Evolutionary conservation across 1,139 yeast species (phyloP).

Genomic region (Scheffersomyces stambukii): DNA sequence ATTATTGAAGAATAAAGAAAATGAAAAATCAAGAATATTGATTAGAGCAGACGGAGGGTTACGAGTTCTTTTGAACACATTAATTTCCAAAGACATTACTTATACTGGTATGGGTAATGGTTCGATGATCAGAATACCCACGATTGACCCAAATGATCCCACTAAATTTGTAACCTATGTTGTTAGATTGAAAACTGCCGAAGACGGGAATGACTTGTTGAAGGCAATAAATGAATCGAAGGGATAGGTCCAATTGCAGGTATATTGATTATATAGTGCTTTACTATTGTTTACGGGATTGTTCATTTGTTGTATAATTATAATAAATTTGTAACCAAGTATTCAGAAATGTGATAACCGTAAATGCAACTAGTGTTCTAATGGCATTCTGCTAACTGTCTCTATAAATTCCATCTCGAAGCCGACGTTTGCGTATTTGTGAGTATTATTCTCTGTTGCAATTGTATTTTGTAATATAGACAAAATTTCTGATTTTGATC

Average conservation of each 20-base stretch:
- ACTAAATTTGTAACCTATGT: slow-evolving; percentile 53
- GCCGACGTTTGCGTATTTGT: slow-evolving; percentile 41
- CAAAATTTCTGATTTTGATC: slow-evolving; percentile 43
- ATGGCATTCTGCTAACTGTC: slow-evolving; percentile 24
- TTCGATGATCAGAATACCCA: slow-evolving; percentile 55
- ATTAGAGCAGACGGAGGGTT: slow-evolving; percentile 89
- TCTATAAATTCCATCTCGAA: slow-evolving; percentile 46
- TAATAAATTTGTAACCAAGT: slow-evolving; percentile 2
- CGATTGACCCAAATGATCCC: slow-evolving; percentile 36
- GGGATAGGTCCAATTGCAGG: slow-evolving; percentile 1
- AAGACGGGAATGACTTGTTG: slow-evolving; percentile 65
- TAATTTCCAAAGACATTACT: slow-evolving; percentile 47
- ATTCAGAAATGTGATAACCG: neutral
- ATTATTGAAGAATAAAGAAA: slow-evolving; percentile 55
- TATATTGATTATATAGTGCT: neutral
- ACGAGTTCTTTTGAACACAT: slow-evolving; percentile 69
- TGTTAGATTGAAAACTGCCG: slow-evolving; percentile 60
- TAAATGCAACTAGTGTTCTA: slow-evolving; percentile 4
- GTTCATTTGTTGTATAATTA: slow-evolving; percentile 3
- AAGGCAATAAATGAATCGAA: slow-evolving; percentile 44
- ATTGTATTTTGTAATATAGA: slow-evolving; percentile 21
- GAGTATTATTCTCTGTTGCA: slow-evolving; percentile 1
- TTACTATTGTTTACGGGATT: neutral
- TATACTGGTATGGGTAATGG: slow-evolving; percentile 60
- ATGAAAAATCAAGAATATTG: slow-evolving; percentile 63